Base-by-base conservation (phyloP, 805 yeast genomes). In the Spathaspora passalidarum region DNA sequence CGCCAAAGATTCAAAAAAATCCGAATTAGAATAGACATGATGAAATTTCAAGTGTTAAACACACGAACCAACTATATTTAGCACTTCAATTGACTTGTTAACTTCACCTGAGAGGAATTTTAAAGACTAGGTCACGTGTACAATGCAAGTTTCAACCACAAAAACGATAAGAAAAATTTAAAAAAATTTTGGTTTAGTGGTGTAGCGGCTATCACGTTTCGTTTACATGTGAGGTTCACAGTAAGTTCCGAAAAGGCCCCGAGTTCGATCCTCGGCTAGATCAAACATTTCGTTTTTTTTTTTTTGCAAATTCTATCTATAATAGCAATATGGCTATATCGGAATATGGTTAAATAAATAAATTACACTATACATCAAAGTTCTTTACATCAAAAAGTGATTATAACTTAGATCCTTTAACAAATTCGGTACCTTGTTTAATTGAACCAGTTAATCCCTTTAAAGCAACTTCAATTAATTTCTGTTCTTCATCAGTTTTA, bases 241-340 rank as follows among this genome's bases (percentile, higher is more conserved):
- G 65, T 62, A 62, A 64, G 60, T 51, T 45, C 71, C 68, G 69
- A 65, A 63, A 63, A 63, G 69, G 69, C 59, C 69, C 68, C 68
- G 69, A 65, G 71, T 65, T 65, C 70, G 70, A 65, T 64, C 69
- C 71, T 65, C 69, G 68, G 68, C 66, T 62, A 61, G 64, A 63
- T 64, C 69, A 65, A 42, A 41, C 47, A 53, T 48, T 53, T 44
- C 46, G 46, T 52, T 50, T 47, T 44, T 48, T 41, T 38, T 44
- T 36, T 32, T 14, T 13, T 32, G 21, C 40, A 9, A 10, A 16
- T 35, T 18, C 17, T n/a, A 35, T 16, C 10, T 10, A 35, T 35
- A n/a, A n/a, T n/a, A n/a, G n/a, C n/a, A n/a, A n/a, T n/a, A n/a
- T n/a, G n/a, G n/a, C n/a, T n/a, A n/a, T n/a, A n/a, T n/a, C n/a